Evolutionary conservation across 2,329 filamentous ascomycete genomes (phyloP).

Genomic region (Xylaria hypoxylon): DNA sequence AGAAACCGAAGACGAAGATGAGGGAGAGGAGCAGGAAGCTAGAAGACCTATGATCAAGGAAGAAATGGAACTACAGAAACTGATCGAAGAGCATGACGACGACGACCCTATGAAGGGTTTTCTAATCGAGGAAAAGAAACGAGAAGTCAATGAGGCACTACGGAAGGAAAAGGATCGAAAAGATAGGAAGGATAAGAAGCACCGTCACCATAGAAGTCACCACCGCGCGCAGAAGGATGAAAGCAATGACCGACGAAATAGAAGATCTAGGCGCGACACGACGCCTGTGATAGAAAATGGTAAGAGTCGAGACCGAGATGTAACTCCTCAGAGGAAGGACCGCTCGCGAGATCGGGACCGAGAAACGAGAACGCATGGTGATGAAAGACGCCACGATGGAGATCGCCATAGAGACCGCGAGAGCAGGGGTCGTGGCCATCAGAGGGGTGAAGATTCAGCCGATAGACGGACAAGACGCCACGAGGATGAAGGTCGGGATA

Average conservation of each 20-base stretch:
- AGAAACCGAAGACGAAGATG: constrained; percentile 56
- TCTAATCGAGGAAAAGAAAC: constrained; percentile 89
- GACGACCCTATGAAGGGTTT: constrained; percentile 98
- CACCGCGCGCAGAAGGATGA: constrained; percentile 56
- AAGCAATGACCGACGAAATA: constrained; percentile 43
- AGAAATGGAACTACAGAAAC: constrained; percentile 79
- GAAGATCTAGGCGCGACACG: constrained; percentile 55
- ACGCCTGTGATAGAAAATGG: constrained; percentile 46
- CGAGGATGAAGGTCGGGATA: constrained; percentile 43
- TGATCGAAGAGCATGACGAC: constrained; percentile 87
- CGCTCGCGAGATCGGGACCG: constrained; percentile 50
- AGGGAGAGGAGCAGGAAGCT: constrained; percentile 54
- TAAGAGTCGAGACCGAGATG: constrained; percentile 45
- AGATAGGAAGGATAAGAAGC: constrained; percentile 59
- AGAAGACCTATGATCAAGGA: constrained; percentile 77
- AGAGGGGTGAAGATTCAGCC: constrained; percentile 20
- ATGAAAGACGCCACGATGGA: constrained; percentile 44
- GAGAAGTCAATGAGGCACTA: constrained; percentile 81
- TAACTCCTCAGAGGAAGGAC: constrained; percentile 46
- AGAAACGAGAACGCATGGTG: constrained; percentile 48
- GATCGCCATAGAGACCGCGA: constrained; percentile 42
- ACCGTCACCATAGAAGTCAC: constrained; percentile 59
- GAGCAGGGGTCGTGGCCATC: constrained; percentile 40
- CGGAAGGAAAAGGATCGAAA: constrained; percentile 60
- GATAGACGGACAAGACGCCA: constrained; percentile 27